Conservation (phyloP, 345 rosid species). For the Dovyalis caffra region DNA sequence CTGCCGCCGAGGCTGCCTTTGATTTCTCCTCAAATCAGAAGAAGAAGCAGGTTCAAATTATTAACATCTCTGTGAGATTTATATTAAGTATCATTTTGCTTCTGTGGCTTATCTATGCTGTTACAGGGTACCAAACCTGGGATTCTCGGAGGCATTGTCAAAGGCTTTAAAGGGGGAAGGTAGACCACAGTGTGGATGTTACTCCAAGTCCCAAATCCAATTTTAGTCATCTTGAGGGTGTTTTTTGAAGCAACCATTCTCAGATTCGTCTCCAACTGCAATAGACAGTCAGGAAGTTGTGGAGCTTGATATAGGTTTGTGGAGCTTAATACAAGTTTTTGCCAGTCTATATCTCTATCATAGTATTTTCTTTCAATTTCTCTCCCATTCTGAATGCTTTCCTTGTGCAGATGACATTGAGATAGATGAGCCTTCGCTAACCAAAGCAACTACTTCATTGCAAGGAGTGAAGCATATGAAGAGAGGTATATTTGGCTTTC, state of each 20-base stretch:
- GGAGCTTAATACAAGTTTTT: slow-evolving; percentile 19
- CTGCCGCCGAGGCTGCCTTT: slow-evolving; percentile 32
- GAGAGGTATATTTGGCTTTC: slow-evolving; percentile 10
- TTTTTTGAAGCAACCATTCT: slow-evolving; percentile 14
- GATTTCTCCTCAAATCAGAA: slow-evolving; percentile 27
- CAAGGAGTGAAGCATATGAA: slow-evolving; percentile 27
- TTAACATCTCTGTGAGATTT: neutral
- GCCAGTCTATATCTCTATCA: slow-evolving; percentile 4
- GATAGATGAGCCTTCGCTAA: slow-evolving; percentile 25
- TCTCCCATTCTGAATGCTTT: neutral
- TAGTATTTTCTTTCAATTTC: neutral
- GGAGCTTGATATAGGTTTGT: slow-evolving; percentile 28
- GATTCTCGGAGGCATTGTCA: slow-evolving; percentile 41
- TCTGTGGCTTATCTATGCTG: slow-evolving; percentile 11
- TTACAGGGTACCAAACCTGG: slow-evolving; percentile 38
- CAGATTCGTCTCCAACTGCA: slow-evolving; percentile 5
- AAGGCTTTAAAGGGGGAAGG: slow-evolving; percentile 19
- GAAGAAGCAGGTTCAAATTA: slow-evolving; percentile 26
- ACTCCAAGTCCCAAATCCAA: slow-evolving; percentile 11
- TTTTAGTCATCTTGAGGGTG: slow-evolving; percentile 17
- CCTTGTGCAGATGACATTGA: slow-evolving; percentile 26
- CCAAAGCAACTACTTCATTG: slow-evolving; percentile 17
- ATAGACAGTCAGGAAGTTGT: slow-evolving; percentile 16
- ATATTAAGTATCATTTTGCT: neutral
- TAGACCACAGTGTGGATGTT: neutral